Percentiles rank a stretch among this genome's conserved stretches.
Conservation (phyloP, 2,329 filamentous ascomycete species). For the Claviceps maximensis region DNA sequence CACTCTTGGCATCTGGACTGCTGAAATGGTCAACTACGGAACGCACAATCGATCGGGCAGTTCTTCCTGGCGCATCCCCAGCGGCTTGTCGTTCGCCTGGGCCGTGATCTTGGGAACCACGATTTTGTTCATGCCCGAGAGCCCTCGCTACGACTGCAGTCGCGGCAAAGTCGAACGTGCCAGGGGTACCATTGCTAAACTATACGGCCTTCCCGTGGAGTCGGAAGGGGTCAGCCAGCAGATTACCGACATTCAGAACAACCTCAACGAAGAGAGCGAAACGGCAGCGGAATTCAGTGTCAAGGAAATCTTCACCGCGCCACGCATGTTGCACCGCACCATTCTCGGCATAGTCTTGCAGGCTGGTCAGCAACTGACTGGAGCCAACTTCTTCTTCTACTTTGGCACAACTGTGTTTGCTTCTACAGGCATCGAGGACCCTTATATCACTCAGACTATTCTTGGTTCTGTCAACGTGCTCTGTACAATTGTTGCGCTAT, state of each 20-base stretch:
- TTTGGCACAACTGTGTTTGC: slow-evolving; percentile 54
- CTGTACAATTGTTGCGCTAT: slow-evolving; percentile 52
- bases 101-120: slow-evolving; percentile 36
- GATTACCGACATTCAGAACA: slow-evolving; percentile 37
- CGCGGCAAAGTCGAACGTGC: slow-evolving; percentile 34
- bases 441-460: slow-evolving; percentile 55
- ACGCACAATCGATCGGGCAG: slow-evolving; percentile 34
- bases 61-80: slow-evolving; percentile 50
- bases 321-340: slow-evolving; percentile 52
- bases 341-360: slow-evolving; percentile 49
- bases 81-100: slow-evolving; percentile 42
- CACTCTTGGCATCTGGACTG: slow-evolving; percentile 51
- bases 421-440: slow-evolving; percentile 50
- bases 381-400: slow-evolving; percentile 56
- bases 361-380: slow-evolving; percentile 54
- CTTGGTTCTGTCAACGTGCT: slow-evolving; percentile 54
- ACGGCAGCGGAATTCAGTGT: slow-evolving; percentile 33
- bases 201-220: slow-evolving; percentile 29
- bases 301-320: slow-evolving; percentile 53
- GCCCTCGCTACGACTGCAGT: slow-evolving; percentile 37
- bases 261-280: slow-evolving; percentile 33
- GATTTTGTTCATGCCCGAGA: slow-evolving; percentile 41
- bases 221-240: slow-evolving; percentile 30
- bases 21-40: slow-evolving; percentile 47
- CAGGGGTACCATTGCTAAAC: slow-evolving; percentile 31